These are phyloP conservation scores for Pleurotus tuber-regium DNA, from an alignment of 768 basidiomycete genomes.

Conservation along the genomic window DNA sequence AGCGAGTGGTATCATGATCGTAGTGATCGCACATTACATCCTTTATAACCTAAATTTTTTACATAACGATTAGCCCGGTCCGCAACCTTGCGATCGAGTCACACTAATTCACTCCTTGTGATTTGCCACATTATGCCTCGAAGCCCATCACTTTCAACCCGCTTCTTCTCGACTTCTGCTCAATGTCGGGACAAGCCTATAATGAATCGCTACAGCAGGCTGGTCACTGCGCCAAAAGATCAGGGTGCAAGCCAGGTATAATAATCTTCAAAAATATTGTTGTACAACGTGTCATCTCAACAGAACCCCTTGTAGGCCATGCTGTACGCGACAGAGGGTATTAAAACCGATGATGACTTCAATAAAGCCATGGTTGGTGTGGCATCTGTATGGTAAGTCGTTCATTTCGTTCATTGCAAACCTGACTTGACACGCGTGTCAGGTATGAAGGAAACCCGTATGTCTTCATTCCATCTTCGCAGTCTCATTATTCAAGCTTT, in stretches of 20 bases:
- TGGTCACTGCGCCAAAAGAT: constrained; percentile 87
- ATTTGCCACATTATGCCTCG: constrained; percentile 10
- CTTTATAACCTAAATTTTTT: constrained; percentile 1
- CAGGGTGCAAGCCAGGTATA: constrained; percentile 92
- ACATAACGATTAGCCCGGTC: constrained; percentile 1
- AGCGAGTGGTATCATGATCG: too few species aligned
- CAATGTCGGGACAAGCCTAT: constrained; percentile 37
- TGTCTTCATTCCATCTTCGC: constrained; percentile 28
- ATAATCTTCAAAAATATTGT: neutral
- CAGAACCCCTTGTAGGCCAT: constrained; percentile 64
- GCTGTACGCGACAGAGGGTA: constrained; percentile 97
- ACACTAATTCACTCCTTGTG: constrained; percentile 4
- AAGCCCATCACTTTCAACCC: constrained; percentile 11
- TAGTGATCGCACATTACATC: too few species aligned
- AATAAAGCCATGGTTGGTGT: constrained; percentile 97
- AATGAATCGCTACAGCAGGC: constrained; percentile 73
- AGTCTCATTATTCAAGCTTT: neutral
- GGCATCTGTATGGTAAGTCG: constrained; percentile 87
- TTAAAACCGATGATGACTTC: constrained; percentile 78
- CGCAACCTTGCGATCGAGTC: constrained; percentile 9
- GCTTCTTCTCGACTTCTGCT: constrained; percentile 4
- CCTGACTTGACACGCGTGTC: constrained; percentile 14
- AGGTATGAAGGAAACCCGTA: constrained; percentile 99
- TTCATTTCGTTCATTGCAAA: too few species aligned
- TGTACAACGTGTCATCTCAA: constrained; percentile 7